Conservation (phyloP, 2,329 filamentous ascomycete genomes). For the Penicillium sumatraense region DNA sequence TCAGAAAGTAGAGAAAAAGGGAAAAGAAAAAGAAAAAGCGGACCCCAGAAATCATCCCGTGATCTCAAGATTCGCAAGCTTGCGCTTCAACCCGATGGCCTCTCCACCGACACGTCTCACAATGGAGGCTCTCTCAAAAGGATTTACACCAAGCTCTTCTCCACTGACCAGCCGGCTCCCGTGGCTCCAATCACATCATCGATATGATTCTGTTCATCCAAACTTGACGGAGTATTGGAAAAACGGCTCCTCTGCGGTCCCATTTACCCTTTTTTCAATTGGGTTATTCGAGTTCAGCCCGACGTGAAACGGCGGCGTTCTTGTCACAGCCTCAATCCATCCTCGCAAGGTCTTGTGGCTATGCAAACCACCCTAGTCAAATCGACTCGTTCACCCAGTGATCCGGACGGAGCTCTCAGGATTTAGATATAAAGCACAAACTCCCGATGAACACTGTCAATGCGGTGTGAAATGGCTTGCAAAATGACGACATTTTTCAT, state of each 20-base stretch:
- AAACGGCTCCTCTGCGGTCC: not conserved
- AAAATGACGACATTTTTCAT: not conserved
- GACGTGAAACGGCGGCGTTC: conserved; percentile 6
- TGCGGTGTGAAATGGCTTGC: not conserved
- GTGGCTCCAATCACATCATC: not conserved
- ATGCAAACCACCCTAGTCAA: not conserved
- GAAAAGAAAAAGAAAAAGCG: not conserved
- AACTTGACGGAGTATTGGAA: not conserved
- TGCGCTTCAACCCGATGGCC: conserved; percentile 16
- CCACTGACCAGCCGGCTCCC: not conserved
- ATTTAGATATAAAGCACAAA: not conserved
- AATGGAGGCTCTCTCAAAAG: not conserved
- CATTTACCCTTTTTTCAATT: conserved; percentile 2
- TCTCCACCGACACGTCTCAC: conserved; percentile 3
- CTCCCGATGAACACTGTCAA: not conserved
- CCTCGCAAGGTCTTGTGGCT: not conserved
- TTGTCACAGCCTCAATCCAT: conserved; percentile 6
- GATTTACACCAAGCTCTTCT: conserved; percentile 1
- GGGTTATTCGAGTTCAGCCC: not conserved
- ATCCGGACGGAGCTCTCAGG: not conserved
- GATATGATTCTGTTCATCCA: not conserved
- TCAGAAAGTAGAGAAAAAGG: conserved; percentile 2
- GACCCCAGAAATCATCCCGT: conserved; percentile 8
- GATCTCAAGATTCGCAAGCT: conserved; percentile 18
- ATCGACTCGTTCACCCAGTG: not conserved